Base-by-base conservation (phyloP, 805 yeast genomes). In the Phaffomyces antillensis region DNA sequence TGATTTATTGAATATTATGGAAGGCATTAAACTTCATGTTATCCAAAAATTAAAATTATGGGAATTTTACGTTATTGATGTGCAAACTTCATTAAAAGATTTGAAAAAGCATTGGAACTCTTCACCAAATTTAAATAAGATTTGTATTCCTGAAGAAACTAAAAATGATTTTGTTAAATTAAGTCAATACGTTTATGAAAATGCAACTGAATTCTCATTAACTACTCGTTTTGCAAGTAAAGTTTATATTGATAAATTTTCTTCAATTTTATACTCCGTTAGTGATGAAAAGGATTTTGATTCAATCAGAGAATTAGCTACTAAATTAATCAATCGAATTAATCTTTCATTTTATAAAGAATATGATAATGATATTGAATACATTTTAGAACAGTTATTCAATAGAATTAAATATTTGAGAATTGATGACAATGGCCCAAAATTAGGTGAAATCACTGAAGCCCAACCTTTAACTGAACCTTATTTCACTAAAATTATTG, bases 51-150 rank as follows among this genome's bases (percentile, higher is more conserved):
- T 87, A 44, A 75, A 80, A 49, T 69, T 91, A 44, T 91, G 99
- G 99, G 89, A 91, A 63, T 91, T 65, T 62, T 93, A 90, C 60
- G 90, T 83, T 6, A 69, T 89, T 32, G 74, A 88, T 59, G 81
- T 78, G 36, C 51, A 56, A 7, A 54, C 54, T 4, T 70, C 73
- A 11, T 54, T 80, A 15, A 54, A 56, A 1, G 63, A 65, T 6
- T 52, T 82, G 11, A 62, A 67, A 47, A 43, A 57, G 0, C 47
- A 53, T 18, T 77, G 77, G 73, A 50, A 55, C 12, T 34, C 50
- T 15, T 13, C 43, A 3, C 28, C 41, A 7, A 42, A 48, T 28
- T 48, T 56, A n/a, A 53, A 45, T 47, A 58, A 50, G 4, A 64
- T 77, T 11, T 62, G 69, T 1, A 65, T 81, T 12, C 80, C 84